phyloP scores from a whole-genome alignment of 73 alveolate genomes.

The Paramecium sonneborni region DNA sequence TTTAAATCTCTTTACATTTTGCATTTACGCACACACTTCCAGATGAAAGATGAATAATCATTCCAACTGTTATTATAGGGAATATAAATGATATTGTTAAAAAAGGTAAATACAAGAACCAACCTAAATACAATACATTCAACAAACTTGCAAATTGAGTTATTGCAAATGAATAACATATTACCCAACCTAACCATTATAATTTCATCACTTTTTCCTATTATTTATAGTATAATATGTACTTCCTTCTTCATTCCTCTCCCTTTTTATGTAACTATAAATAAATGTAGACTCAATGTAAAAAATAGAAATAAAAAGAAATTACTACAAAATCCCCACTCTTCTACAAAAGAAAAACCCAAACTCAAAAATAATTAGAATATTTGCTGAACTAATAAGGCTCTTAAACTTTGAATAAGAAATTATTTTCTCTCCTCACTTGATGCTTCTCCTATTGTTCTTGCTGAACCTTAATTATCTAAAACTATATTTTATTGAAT shows the following conservation, averaged over 20 bases:
- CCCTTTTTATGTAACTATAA: background rate
- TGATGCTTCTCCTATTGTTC: background rate
- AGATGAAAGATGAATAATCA: background rate
- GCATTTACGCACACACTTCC: background rate
- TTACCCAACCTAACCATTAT: background rate
- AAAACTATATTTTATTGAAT: background rate
- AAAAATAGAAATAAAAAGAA: background rate
- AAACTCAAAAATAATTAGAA: background rate
- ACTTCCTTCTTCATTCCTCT: background rate
- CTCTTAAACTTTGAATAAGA: background rate
- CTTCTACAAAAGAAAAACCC: background rate
- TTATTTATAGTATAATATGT: background rate
- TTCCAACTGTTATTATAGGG: background rate
- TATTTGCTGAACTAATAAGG: background rate
- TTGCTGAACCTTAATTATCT: background rate
- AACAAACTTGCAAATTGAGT: background rate
- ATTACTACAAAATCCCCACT: slow-evolving; percentile 19
- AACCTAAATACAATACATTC: background rate
- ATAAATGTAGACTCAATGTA: background rate
- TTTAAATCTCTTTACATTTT: background rate
- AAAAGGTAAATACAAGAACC: background rate
- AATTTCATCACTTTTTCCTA: background rate
- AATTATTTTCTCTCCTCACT: slow-evolving; percentile 15
- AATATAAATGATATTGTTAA: background rate
- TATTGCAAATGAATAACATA: background rate